Evolutionary conservation across 2,329 filamentous ascomycete species (phyloP).

Genomic region (Purpureocillium takamizusanense): DNA sequence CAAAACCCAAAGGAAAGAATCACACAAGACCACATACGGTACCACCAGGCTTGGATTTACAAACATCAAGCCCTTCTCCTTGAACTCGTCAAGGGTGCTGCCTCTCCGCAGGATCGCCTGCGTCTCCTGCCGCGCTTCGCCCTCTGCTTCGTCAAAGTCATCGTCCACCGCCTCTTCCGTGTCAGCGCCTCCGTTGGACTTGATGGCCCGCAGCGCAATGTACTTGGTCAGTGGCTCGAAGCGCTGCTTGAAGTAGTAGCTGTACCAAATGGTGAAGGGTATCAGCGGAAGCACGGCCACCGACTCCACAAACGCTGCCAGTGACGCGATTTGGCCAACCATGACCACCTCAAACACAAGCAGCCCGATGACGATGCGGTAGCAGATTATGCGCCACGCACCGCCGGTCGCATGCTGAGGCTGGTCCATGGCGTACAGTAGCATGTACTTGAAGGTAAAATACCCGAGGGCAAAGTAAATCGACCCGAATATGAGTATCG

Average conservation of each 20-base stretch:
- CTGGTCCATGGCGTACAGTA: slow-evolving; percentile 97
- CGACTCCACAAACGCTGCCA: slow-evolving; percentile 64
- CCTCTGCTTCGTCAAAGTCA: slow-evolving; percentile 32
- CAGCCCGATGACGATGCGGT: slow-evolving; percentile 77
- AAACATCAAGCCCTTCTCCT: slow-evolving; percentile 61
- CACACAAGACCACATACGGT: slow-evolving; percentile 40
- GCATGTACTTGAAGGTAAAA: slow-evolving; percentile 93
- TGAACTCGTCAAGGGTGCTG: slow-evolving; percentile 63
- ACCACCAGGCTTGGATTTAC: slow-evolving; percentile 66
- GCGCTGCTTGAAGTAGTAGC: slow-evolving; percentile 67
- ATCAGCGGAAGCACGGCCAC: slow-evolving; percentile 68
- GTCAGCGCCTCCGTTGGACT: slow-evolving; percentile 33
- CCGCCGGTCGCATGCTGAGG: slow-evolving; percentile 87
- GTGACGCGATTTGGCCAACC: slow-evolving; percentile 73
- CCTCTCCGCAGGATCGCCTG: slow-evolving; percentile 38
- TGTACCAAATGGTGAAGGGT: slow-evolving; percentile 79
- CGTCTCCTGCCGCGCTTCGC: slow-evolving; percentile 21
- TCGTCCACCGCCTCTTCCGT: slow-evolving; percentile 26
- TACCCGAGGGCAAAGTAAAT: slow-evolving; percentile 77
- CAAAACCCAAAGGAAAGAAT: too few species aligned
- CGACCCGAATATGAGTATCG: slow-evolving; percentile 73
- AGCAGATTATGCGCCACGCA: slow-evolving; percentile 95
- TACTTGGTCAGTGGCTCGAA: slow-evolving; percentile 88
- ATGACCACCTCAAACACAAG: slow-evolving; percentile 87
- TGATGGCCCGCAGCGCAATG: slow-evolving; percentile 83